Evolutionary conservation across 805 yeast species (phyloP).

Genomic region (Saccharomyces eubayanus): DNA sequence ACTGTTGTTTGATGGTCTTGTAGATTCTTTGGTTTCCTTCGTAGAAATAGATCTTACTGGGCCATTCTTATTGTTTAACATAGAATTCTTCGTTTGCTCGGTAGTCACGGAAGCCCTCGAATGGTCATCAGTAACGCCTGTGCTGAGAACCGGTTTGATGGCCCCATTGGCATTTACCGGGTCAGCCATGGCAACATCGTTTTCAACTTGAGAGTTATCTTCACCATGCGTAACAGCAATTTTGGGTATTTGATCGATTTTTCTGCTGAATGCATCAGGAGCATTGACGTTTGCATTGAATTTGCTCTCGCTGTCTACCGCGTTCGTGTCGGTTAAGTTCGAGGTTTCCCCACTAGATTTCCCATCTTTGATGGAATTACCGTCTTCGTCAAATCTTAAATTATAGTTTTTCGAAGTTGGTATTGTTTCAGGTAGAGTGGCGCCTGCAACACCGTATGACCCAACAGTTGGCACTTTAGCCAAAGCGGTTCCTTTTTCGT

Average conservation of each 20-base stretch:
- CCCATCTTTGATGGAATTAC: constrained; percentile 5
- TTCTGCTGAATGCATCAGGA: background rate
- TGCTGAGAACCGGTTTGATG: background rate
- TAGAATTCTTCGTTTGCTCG: background rate
- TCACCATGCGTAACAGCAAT: background rate
- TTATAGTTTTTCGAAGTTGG: constrained; percentile 28
- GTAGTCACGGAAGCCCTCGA: background rate
- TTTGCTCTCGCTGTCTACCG: background rate
- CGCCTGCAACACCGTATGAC: constrained; percentile 23
- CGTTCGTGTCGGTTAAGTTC: background rate
- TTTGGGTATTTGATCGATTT: background rate
- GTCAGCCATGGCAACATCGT: background rate
- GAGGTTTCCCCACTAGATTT: constrained; percentile 4
- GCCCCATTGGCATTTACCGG: background rate
- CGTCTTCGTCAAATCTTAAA: constrained; percentile 12
- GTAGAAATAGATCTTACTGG: background rate
- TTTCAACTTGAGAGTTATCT: background rate
- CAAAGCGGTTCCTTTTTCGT: background rate
- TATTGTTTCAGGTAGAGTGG: constrained; percentile 27
- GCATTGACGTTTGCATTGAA: background rate
- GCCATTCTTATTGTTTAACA: background rate
- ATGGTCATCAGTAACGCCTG: background rate
- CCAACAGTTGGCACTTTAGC: constrained; percentile 1
- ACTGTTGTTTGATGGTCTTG: background rate
- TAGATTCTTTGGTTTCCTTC: background rate